Evolutionary conservation across 805 yeast species (phyloP).

Genomic region (Pichia exigua): DNA sequence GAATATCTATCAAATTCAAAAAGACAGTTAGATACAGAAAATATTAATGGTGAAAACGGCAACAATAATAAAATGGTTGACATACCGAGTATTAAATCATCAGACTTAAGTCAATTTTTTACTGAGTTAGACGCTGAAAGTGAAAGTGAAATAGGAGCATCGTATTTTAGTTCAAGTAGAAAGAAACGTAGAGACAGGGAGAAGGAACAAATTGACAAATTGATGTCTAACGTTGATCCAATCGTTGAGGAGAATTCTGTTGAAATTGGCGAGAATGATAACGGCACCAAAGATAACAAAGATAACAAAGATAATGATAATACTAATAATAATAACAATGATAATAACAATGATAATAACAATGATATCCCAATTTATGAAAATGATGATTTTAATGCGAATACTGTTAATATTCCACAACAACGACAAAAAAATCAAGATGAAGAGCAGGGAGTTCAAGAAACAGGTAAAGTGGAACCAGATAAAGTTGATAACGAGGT

Average conservation of each 20-base stretch:
- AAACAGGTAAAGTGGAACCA: neutral
- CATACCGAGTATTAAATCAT: constrained; percentile 12
- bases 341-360: neutral
- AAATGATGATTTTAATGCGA: neutral
- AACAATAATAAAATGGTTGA: neutral
- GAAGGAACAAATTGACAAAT: neutral
- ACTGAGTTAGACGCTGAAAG: constrained; percentile 19
- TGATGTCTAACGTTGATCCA: neutral
- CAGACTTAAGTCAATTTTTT: constrained; percentile 12
- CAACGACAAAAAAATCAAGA: neutral
- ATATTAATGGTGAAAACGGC: neutral
- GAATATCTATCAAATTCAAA: constrained; percentile 8
- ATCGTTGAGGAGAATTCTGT: constrained; percentile 4
- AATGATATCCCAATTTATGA: neutral
- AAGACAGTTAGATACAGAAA: neutral
- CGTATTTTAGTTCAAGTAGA: constrained; percentile 6
- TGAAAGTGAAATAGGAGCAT: constrained; percentile 10
- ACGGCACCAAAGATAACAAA: neutral
- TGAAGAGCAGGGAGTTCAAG: neutral
- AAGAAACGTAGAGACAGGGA: constrained; percentile 3
- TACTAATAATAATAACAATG: neutral
- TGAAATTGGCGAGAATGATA: neutral
- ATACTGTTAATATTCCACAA: neutral
- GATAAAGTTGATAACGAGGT: neutral
- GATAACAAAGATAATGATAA: neutral